phyloP scores from a whole-genome alignment of 108 stramenopile genomes.

The Nitzschia inconspicua region DNA sequence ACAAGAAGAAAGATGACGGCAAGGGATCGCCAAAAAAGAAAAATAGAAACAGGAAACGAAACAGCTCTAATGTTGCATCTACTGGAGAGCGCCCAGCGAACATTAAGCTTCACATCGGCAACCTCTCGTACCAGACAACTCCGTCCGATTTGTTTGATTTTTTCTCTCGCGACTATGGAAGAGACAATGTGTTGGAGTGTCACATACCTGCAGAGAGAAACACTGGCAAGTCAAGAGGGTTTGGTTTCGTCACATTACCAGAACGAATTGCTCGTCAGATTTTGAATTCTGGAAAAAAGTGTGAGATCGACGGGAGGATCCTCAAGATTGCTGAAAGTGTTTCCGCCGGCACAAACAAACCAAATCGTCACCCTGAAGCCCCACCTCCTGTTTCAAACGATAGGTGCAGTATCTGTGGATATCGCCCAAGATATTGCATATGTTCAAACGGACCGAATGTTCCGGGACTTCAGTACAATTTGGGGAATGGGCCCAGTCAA shows the following conservation, averaged over 20 bases:
- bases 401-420: slow-evolving; percentile 73
- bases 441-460: slow-evolving; percentile 46
- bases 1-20: slow-evolving; percentile 32
- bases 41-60: slow-evolving; percentile 31
- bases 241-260: slow-evolving; percentile 86
- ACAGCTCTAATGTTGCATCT: slow-evolving; percentile 27
- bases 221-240: slow-evolving; percentile 76
- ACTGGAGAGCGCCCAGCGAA: slow-evolving; percentile 54
- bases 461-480: slow-evolving; percentile 20
- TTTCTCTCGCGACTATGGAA: slow-evolving; percentile 66
- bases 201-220: slow-evolving; percentile 86
- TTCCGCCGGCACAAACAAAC: slow-evolving; percentile 65
- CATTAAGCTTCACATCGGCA: slow-evolving; percentile 86
- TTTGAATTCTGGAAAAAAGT: slow-evolving; percentile 54
- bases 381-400: slow-evolving; percentile 38
- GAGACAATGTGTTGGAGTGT: slow-evolving; percentile 79
- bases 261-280: slow-evolving; percentile 56
- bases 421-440: slow-evolving; percentile 80
- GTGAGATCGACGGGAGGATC: slow-evolving; percentile 74
- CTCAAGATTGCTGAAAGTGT: slow-evolving; percentile 84
- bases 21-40: slow-evolving; percentile 32
- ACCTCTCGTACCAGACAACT: slow-evolving; percentile 74
- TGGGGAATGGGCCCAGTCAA: slow-evolving; percentile 27
- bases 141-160: slow-evolving; percentile 72
- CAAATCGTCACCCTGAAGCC: slow-evolving; percentile 25